Evolutionary conservation across 1,284 basidiomycete species (phyloP).

Genomic region (Papiliotrema flavescens): DNA sequence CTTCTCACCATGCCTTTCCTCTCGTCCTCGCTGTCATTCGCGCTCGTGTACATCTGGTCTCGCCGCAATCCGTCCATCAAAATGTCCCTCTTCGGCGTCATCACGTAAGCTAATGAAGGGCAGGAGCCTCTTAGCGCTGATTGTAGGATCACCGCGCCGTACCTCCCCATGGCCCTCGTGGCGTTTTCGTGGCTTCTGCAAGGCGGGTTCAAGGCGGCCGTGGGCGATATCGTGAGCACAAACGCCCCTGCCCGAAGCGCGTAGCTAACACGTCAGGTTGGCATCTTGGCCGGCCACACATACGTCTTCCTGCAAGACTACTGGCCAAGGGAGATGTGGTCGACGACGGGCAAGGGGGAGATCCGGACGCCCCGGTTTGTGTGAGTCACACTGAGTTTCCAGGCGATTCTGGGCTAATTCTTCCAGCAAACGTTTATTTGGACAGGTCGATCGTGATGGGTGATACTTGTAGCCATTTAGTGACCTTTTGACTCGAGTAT

Average conservation of each 20-base stretch:
- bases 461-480: too few species aligned
- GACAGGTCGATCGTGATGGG: constrained; percentile 7
- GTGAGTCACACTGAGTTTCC: constrained; percentile 56
- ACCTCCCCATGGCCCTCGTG: constrained; percentile 86
- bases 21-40: constrained; percentile 66
- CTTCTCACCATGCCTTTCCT: constrained; percentile 81
- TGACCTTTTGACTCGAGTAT: too few species aligned
- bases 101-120: constrained; percentile 55
- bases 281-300: constrained; percentile 84
- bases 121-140: constrained; percentile 1
- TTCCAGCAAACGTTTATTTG: constrained; percentile 19
- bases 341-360: constrained; percentile 46
- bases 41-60: constrained; percentile 96
- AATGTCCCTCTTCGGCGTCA: constrained; percentile 89
- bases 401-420: background rate
- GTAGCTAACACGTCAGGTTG: constrained; percentile 49
- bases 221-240: constrained; percentile 65
- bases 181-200: constrained; percentile 84
- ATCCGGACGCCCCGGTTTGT: constrained; percentile 71
- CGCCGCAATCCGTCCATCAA: constrained; percentile 87
- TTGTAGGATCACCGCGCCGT: constrained; percentile 79
- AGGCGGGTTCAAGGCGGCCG: constrained; percentile 77
- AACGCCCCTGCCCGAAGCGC: background rate
- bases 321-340: constrained; percentile 84
- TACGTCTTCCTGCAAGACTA: constrained; percentile 92